Evolutionary conservation across 768 basidiomycete species (phyloP), one percentile per base, ranked within the genome.

Genomic region (Dioszegia aurantiaca): DNA sequence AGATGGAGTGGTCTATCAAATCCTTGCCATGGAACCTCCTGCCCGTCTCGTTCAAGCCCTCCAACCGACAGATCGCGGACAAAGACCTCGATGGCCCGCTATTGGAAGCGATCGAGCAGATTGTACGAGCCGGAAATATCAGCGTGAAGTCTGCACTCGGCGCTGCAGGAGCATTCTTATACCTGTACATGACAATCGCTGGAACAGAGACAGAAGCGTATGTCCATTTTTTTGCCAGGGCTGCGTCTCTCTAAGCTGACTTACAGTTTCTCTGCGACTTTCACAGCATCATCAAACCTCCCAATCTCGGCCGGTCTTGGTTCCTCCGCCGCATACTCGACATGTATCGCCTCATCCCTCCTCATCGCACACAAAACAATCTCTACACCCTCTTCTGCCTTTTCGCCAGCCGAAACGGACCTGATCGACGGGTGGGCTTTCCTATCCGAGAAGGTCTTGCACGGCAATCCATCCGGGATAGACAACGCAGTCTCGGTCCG

Each of bases 271-370:
- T 81, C 86, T 0, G 84, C 91, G 76, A 85, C 87, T 63, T 87
- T 94, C 74, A 82, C 85, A 23, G 83, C 86, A 37, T 89, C 94
- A 44, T 86, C 90, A 31, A 89, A 90, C 23, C 82, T 98, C 4
- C 95, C 95, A 27, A 86, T 98, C 57, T 88, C 90, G 8, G 95
- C 95, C 16, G 95, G 95, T 44, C 86, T 98, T 47, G 95, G 95
- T 23, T 98, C 94, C 12, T 95, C 92, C 21, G 95, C 95, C 6
- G 90, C 95, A 23, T 97, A 87, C 79, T 97, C 93, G 2, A 84
- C 86, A 19, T 95, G 93, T 73, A 79, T 87, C 43, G 85, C 91
- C 10, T 86, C 89, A 1, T 80, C 89, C 4, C 80, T 94, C 42
- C 83, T 97, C 36, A 81, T 93, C 46, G 81, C 87, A 14, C 84